Percentiles rank a stretch among this genome's conserved stretches.
Conservation (phyloP, 345 rosid species). For the Ceriops decandra region DNA sequence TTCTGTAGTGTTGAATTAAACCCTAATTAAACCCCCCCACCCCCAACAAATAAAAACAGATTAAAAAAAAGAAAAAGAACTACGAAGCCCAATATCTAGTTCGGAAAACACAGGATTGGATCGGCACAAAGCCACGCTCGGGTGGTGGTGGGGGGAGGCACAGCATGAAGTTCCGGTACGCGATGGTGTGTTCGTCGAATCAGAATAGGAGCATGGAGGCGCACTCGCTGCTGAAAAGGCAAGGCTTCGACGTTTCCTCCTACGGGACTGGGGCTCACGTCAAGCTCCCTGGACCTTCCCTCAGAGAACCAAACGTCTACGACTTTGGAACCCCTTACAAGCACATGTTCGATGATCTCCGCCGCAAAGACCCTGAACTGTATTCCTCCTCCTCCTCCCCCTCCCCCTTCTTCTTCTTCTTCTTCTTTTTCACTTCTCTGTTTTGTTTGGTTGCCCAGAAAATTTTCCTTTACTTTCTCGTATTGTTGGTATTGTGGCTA, state of each 20-base stretch:
- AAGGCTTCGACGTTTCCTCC: conserved; percentile 89
- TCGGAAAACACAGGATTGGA: no score
- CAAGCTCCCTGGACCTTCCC: conserved; percentile 11
- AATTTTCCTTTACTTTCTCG: background rate
- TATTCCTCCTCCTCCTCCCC: conserved; percentile 30
- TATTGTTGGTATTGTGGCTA: no score
- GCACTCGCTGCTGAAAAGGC: conserved; percentile 73
- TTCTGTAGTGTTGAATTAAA: no score
- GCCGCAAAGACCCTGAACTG: conserved; percentile 96
- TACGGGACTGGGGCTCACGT: conserved; percentile 85
- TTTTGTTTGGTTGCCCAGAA: conserved; percentile 7
- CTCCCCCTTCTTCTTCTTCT: background rate
- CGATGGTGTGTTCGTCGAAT: conserved; percentile 90
- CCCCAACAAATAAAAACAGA: no score
- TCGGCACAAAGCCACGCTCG: no score
- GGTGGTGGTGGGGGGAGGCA: no score
- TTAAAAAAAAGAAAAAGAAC: no score
- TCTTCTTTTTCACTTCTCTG: background rate
- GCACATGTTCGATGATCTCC: conserved; percentile 91
- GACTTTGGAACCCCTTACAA: conserved; percentile 95
- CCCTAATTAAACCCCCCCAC: no score
- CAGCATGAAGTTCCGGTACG: conserved; percentile 67
- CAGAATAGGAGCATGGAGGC: conserved; percentile 95
- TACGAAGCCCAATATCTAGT: no score
- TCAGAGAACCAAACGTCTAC: conserved; percentile 47